These are phyloP conservation scores for Pythium sukuiense DNA, from an alignment of 352 stramenopile species.

Conservation along the genomic window DNA sequence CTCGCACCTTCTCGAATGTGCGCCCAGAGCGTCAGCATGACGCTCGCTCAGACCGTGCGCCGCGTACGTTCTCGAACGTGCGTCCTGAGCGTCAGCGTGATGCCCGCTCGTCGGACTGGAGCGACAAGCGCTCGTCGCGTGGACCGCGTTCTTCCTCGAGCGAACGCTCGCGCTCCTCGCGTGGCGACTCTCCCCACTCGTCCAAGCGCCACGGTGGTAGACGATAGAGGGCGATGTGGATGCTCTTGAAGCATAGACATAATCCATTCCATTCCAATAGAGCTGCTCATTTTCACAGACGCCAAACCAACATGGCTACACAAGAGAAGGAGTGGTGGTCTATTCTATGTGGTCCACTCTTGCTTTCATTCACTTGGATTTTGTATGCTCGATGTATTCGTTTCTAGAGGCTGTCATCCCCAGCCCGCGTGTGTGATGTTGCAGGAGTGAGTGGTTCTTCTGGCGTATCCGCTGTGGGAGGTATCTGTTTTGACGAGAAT, in stretches of 20 bases:
- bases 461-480: constrained; percentile 9
- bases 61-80: not conserved
- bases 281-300: not conserved
- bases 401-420: not conserved
- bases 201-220: not conserved
- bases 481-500: constrained; percentile 23
- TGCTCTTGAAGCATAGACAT: not conserved
- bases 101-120: not conserved
- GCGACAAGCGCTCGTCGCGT: not conserved
- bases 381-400: not conserved
- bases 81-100: constrained; percentile 1
- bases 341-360: constrained; percentile 1
- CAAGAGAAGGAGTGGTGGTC: not conserved
- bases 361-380: not conserved
- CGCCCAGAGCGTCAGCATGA: not conserved
- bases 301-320: not conserved
- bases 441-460: constrained; percentile 2
- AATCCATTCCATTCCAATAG: not conserved
- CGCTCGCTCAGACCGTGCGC: not conserved
- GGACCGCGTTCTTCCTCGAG: not conserved
- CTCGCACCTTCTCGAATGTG: not conserved
- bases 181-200: not conserved
- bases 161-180: not conserved
- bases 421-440: not conserved
- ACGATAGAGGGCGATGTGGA: not conserved